phyloP scores from a whole-genome alignment of 73 alveolate species.

The Breviolum minutum region DNA sequence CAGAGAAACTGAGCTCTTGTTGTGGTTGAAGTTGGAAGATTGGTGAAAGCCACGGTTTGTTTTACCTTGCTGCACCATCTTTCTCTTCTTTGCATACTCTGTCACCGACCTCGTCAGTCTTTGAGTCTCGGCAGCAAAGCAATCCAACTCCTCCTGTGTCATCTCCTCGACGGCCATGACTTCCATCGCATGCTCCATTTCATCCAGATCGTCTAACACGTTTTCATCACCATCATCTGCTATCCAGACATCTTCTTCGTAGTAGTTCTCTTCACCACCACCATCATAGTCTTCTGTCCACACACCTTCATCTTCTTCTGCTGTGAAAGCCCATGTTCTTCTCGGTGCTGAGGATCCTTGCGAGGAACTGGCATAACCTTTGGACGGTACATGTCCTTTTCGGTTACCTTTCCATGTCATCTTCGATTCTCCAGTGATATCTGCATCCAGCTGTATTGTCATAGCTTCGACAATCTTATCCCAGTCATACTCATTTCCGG shows the following conservation, averaged over 20 bases:
- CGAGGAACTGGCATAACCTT: neutral
- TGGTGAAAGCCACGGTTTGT: neutral
- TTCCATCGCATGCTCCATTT: neutral
- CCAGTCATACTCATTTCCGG: slow-evolving; percentile 13
- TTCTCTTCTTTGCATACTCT: neutral
- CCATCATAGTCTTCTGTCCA: neutral
- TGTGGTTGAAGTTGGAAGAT: neutral
- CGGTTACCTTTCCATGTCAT: neutral
- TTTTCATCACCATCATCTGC: neutral
- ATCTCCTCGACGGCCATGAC: neutral
- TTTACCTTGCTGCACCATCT: neutral
- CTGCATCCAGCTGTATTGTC: neutral
- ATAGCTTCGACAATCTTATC: neutral
- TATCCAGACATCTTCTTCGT: neutral
- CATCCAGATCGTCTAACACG: neutral
- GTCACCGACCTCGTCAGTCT: neutral
- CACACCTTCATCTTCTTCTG: neutral
- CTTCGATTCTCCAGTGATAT: neutral
- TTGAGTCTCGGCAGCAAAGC: neutral
- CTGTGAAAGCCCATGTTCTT: neutral
- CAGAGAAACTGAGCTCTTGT: neutral
- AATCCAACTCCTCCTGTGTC: neutral
- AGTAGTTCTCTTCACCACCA: neutral
- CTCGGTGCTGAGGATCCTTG: neutral
- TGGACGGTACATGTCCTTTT: no score